Evolutionary conservation across 2,329 filamentous ascomycete species (phyloP), one percentile per base, ranked within the genome.

Genomic region (Phyllosticta citrichinensis): DNA sequence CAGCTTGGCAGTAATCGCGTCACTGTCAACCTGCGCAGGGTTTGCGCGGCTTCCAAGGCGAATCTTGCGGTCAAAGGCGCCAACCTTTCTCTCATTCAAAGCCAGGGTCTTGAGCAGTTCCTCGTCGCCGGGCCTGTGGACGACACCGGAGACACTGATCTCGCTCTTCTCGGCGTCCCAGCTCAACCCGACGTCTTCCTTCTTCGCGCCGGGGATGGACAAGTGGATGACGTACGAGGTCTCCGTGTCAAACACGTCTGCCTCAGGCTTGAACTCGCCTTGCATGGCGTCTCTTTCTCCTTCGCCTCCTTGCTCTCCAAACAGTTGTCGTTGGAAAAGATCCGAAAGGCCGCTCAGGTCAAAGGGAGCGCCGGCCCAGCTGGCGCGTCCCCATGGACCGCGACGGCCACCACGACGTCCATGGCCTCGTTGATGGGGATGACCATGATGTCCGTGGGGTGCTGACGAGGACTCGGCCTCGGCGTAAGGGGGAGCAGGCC

Each of bases 161-260:
- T 82, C 77, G 55, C 79, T 81, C 68, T 83, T 84, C 62, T 89
- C 86, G 0, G 83, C 79, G 66, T 93, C 84, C 83, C 88, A 95
- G 71, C 86, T 86, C 54, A 94, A 83, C 62, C 82, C 87, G 5
- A 94, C 77, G 68, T 94, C 88, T 67, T 89, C 82, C 74, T 91
- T 92, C 75, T 86, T 86, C 1, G 87, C 89, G 25, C 90, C 90
- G 0, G 91, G 88, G 0, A 95, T 80, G 1, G 88, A 86, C 55
- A 84, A 69, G 72, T 94, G 89, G 9, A 94, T 75, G 52, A 91
- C 77, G 70, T 85, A 75, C 14, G 83, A 74, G 33, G 76, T 74
- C 6, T 83, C 74, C 5, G 86, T 87, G 70, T 87, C 83, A 77
- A 93, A 94, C 65, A 92, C 76, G 70, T 95, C 90, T 60, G 86